Base-by-base conservation (phyloP, 2,329 filamentous ascomycete species). In the Neonectria magnoliae region DNA sequence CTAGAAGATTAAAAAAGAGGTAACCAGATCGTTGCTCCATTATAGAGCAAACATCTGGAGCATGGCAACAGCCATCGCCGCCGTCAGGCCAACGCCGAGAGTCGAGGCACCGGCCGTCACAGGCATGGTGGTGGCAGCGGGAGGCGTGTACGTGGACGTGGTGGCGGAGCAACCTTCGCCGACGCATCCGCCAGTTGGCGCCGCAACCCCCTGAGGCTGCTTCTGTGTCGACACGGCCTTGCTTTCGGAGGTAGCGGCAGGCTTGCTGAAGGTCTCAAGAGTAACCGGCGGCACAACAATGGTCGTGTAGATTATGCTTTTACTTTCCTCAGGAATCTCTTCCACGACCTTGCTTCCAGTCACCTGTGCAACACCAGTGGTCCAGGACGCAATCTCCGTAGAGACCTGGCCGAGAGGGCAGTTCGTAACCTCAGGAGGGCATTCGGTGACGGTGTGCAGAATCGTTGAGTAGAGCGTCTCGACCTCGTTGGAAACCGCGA, bases 391-490 rank as follows among this genome's bases (percentile, higher is more conserved):
- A 41, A 16, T 27, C 41, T 57, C 13, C 1, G 78, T 79, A 31
- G 73, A 76, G 61, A 77, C 70, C 16, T 74, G 65, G 42, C 77
- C 76, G 57, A 76, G 73, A 13, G 75, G 74, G 73, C 86, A 88
- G 84, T 86, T 76, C 69, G 81, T 81, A 67, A 85, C 82, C 61
- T 77, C 80, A 45, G 85, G 79, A 55, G 80, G 81, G 76, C 86
- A 88, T 33, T 82, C 83, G 72, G 84, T 88, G 78, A 87, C 79
- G 75, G 85, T 87, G 67, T 83, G 80, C 67, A 83, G 80, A 73
- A 81, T 81, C 71, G 85, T 88, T 71, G 81, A 78, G 81, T 84
- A 87, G 57, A 68, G 58, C 1, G 71, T 71, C 44, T 72, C 62
- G 18, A 67, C 64, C 8, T 69, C 67, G 22, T 38, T 38, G 20